Evolutionary conservation across 768 basidiomycete genomes (phyloP).

Genomic region (Inosperma sp.): DNA sequence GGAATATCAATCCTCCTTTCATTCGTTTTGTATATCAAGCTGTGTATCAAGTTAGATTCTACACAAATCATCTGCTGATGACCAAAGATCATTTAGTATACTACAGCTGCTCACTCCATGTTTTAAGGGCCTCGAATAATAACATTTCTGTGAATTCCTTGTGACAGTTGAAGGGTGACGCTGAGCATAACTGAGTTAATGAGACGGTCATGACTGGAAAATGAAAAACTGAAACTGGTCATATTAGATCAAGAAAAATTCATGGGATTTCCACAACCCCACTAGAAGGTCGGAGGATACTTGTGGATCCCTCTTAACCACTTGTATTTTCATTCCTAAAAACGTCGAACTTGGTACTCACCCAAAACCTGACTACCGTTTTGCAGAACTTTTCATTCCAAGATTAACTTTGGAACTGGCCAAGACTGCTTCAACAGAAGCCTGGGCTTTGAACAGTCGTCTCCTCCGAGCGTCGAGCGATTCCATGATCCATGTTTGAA

Average conservation of each 20-base stretch:
- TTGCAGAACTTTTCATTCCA: no score
- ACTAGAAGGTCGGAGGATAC: constrained; percentile 20
- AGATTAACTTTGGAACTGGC: no score
- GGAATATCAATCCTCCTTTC: not conserved
- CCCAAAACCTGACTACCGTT: constrained; percentile 15
- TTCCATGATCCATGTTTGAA: constrained; percentile 73
- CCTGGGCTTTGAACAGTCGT: constrained; percentile 17
- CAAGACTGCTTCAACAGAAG: no score
- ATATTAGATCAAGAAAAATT: constrained; percentile 91
- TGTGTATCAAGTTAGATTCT: constrained; percentile 2
- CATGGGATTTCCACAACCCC: constrained; percentile 49
- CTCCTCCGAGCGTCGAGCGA: constrained; percentile 49
- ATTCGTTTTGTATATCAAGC: constrained; percentile 8
- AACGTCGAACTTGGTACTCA: constrained; percentile 17
- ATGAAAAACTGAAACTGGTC: constrained; percentile 36
- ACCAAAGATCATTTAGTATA: no score
- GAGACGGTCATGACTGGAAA: not conserved
- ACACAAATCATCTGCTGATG: no score
- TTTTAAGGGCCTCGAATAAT: no score
- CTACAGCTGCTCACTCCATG: no score
- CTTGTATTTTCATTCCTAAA: constrained; percentile 63
- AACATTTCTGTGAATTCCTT: no score
- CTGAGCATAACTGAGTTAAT: not conserved
- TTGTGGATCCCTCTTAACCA: constrained; percentile 67
- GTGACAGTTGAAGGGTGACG: no score